Conservation (phyloP, 2,329 filamentous ascomycete genomes). For the Leptographium lundbergii region DNA sequence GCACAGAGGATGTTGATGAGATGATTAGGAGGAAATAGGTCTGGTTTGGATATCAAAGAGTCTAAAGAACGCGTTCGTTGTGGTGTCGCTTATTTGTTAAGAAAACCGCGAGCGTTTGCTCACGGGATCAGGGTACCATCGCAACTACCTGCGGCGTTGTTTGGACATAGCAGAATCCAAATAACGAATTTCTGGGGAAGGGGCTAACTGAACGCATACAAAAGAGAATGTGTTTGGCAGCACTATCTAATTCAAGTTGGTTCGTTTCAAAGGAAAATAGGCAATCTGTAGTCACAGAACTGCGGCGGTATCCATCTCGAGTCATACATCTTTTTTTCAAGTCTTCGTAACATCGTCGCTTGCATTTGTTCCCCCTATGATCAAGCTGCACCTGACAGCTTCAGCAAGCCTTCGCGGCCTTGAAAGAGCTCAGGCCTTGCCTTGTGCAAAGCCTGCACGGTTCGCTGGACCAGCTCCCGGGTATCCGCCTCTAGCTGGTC, state of each 20-base stretch:
- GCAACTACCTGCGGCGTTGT: not conserved
- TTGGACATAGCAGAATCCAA: not conserved
- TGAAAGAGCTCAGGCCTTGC: slow-evolving; percentile 20
- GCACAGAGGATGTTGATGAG: too few relatives aligned
- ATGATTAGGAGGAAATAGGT: not conserved
- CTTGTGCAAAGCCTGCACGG: slow-evolving; percentile 37
- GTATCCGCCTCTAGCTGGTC: slow-evolving; percentile 67
- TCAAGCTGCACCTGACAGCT: slow-evolving; percentile 13
- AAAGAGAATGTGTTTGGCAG: not conserved
- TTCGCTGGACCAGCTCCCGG: slow-evolving; percentile 50
- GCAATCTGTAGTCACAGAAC: not conserved
- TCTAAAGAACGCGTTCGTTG: too few relatives aligned
- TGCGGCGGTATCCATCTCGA: not conserved
- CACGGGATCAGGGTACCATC: not conserved
- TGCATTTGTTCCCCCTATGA: not conserved
- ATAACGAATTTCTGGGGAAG: not conserved
- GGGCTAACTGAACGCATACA: not conserved
- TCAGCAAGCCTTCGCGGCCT: slow-evolving; percentile 17
- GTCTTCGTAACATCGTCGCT: slow-evolving; percentile 1
- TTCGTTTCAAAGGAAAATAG: not conserved
- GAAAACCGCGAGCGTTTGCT: not conserved
- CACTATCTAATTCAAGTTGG: not conserved
- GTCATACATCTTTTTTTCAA: not conserved
- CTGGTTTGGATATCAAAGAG: not conserved
- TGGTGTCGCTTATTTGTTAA: too few relatives aligned